phyloP scores from a whole-genome alignment of 495 filamentous ascomycete species.

The Penicillium silybi region DNA sequence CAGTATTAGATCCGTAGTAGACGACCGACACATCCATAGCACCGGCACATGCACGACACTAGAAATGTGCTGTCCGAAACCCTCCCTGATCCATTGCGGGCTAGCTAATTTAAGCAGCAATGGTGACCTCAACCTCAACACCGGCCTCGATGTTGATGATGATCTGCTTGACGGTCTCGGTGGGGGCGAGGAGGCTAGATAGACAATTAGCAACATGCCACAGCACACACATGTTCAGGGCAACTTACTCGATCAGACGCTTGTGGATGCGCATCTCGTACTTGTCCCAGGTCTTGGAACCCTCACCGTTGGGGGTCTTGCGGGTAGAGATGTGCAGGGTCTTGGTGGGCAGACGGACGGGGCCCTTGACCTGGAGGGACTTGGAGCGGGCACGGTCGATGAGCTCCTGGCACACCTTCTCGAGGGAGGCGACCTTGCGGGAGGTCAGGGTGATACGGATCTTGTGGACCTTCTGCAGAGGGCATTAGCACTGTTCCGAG shows the following conservation, averaged over 20 bases:
- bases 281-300: slow-evolving; percentile 99
- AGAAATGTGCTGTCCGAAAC: slow-evolving; percentile 10
- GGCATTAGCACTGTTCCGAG: slow-evolving; percentile 8
- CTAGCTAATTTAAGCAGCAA: slow-evolving; percentile 74
- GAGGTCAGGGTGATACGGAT: slow-evolving; percentile 97
- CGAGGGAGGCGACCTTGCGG: slow-evolving; percentile 86
- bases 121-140: slow-evolving; percentile 99
- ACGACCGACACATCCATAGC: slow-evolving; percentile 10
- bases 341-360: slow-evolving; percentile 98
- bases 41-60: slow-evolving; percentile 7
- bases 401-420: slow-evolving; percentile 98
- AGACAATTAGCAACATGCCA: slow-evolving; percentile 8
- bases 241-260: slow-evolving; percentile 84
- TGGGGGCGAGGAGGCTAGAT: slow-evolving; percentile 84
- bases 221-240: not conserved
- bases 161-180: slow-evolving; percentile 99
- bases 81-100: slow-evolving; percentile 23
- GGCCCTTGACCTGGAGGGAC: slow-evolving; percentile 97
- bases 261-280: slow-evolving; percentile 99
- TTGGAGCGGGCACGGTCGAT: slow-evolving; percentile 98
- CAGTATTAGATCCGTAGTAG: slow-evolving; percentile 13
- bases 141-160: slow-evolving; percentile 99
- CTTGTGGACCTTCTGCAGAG: slow-evolving; percentile 82
- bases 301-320: slow-evolving; percentile 98
- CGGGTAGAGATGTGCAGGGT: slow-evolving; percentile 91